A percentile compares a stretch with the other conserved stretches of the same genome.
Evolutionary conservation across 495 filamentous ascomycete species (phyloP).

Genomic region (Immersiella caudata): DNA sequence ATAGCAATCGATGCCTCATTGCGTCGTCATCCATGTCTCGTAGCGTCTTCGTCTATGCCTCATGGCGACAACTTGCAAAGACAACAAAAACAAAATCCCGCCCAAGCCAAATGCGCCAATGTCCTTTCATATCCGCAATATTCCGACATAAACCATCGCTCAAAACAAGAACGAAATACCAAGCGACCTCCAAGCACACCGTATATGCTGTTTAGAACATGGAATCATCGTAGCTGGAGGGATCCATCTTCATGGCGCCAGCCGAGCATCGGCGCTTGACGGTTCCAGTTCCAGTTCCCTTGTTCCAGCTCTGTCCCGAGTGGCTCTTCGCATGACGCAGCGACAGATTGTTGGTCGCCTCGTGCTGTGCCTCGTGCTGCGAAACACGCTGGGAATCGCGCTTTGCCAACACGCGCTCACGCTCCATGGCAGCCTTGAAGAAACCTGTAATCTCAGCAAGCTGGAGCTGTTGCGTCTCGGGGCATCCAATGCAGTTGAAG

Average conservation of each 20-base stretch:
- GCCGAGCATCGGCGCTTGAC: neutral
- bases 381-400: neutral
- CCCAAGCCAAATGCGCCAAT: neutral
- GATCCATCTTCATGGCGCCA: neutral
- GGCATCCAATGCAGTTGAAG: slow-evolving; percentile 40
- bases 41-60: neutral
- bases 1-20: neutral
- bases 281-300: neutral
- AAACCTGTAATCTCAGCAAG: slow-evolving; percentile 44
- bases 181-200: neutral
- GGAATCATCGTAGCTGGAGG: neutral
- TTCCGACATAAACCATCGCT: neutral
- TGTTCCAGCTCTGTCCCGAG: slow-evolving; percentile 9
- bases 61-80: neutral
- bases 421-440: slow-evolving; percentile 42
- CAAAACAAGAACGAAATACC: neutral
- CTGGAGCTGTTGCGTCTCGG: slow-evolving; percentile 37
- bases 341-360: neutral
- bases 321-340: slow-evolving; percentile 19
- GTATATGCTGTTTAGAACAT: neutral
- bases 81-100: neutral
- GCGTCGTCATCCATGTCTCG: neutral
- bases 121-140: neutral
- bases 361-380: neutral
- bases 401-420: slow-evolving; percentile 21